phyloP scores from a whole-genome alignment of 2,329 filamentous ascomycete species.

The Fusarium scirpi region DNA sequence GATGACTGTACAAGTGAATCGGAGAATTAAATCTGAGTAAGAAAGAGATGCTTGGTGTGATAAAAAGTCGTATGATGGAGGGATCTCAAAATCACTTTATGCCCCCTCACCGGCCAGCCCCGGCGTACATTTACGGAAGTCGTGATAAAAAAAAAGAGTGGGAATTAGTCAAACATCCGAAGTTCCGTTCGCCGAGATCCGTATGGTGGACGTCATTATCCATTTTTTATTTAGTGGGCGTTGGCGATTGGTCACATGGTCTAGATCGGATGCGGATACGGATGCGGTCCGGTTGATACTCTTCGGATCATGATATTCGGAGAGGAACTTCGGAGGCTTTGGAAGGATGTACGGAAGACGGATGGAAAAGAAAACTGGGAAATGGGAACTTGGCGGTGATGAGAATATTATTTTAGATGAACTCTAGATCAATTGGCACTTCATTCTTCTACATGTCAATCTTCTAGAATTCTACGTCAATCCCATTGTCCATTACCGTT shows the following conservation, averaged over 20 bases:
- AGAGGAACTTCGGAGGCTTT: constrained; percentile 13
- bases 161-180: constrained; percentile 42
- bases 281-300: too few relatives aligned
- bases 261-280: constrained; percentile 18
- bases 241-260: constrained; percentile 26
- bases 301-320: constrained; percentile 3
- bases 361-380: constrained; percentile 10
- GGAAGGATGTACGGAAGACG: constrained; percentile 25
- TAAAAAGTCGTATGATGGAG: constrained; percentile 42
- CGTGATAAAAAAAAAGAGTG: neutral
- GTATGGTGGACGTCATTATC: constrained; percentile 35
- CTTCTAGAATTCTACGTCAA: neutral
- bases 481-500: too few relatives aligned
- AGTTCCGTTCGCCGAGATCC: constrained; percentile 47
- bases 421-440: neutral
- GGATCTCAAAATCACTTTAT: constrained; percentile 48
- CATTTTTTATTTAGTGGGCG: constrained; percentile 22
- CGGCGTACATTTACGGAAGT: neutral
- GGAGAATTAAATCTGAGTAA: neutral
- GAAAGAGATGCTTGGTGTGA: neutral
- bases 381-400: neutral
- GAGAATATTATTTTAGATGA: constrained; percentile 28
- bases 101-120: constrained; percentile 22
- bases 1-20: too few relatives aligned
- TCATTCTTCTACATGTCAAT: neutral